These are phyloP conservation scores for Picochlorum sp. DNA, from an alignment of 139 green algal genomes.

Conservation along the genomic window DNA sequence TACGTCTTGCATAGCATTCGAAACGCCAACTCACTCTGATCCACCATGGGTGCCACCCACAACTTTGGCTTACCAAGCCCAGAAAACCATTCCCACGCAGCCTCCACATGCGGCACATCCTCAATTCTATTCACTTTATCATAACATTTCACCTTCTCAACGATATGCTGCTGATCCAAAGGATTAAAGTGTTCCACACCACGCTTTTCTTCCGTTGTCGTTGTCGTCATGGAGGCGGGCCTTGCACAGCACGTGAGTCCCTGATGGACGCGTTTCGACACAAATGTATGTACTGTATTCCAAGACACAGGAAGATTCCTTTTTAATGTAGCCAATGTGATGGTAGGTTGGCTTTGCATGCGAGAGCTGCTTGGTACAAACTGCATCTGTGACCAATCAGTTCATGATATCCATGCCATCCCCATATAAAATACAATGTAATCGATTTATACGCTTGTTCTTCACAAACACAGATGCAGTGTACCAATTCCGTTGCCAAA, in stretches of 20 bases:
- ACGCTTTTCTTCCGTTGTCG: not conserved
- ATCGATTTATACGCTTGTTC: too few species aligned
- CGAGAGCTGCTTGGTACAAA: not conserved
- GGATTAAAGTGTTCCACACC: not conserved
- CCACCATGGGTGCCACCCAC: slow-evolving; percentile 91
- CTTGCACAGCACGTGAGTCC: too few species aligned
- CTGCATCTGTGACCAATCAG: slow-evolving; percentile 3
- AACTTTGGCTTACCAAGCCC: slow-evolving; percentile 64
- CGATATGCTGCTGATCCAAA: not conserved
- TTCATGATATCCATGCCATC: too few species aligned
- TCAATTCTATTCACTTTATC: not conserved
- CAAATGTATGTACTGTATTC: too few species aligned
- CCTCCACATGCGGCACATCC: slow-evolving; percentile 22
- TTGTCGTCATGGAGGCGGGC: not conserved
- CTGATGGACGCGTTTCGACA: too few species aligned
- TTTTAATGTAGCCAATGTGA: too few species aligned
- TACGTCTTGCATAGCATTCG: slow-evolving; percentile 78
- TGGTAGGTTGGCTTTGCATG: too few species aligned
- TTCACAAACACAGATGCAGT: too few species aligned
- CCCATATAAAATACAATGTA: too few species aligned
- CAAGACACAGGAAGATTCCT: too few species aligned
- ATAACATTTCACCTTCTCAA: not conserved
- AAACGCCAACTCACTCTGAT: slow-evolving; percentile 95
- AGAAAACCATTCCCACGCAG: slow-evolving; percentile 68
- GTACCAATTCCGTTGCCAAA: too few species aligned